Percentiles rank a stretch among this genome's conserved stretches.
These are phyloP conservation scores for Knufia petricola DNA, from an alignment of 2,329 filamentous ascomycete species.

Conservation along the genomic window DNA sequence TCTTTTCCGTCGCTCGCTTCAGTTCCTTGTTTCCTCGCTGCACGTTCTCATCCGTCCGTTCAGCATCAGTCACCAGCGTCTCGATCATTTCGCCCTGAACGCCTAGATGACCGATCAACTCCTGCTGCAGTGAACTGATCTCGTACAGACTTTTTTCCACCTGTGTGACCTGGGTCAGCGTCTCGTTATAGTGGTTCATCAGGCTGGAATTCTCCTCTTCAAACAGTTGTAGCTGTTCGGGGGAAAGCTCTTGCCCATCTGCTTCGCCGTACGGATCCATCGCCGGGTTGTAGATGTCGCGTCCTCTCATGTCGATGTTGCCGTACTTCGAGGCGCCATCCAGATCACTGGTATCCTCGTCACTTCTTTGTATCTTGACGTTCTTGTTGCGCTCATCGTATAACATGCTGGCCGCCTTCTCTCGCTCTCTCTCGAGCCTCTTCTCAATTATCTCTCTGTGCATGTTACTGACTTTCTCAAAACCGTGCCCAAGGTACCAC, in stretches of 20 bases:
- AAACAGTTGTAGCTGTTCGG: slow-evolving; percentile 86
- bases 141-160: slow-evolving; percentile 86
- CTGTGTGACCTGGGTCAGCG: slow-evolving; percentile 87
- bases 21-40: slow-evolving; percentile 84
- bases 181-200: slow-evolving; percentile 86
- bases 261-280: slow-evolving; percentile 25
- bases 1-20: slow-evolving; percentile 65
- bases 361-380: slow-evolving; percentile 12
- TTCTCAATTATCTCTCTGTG: slow-evolving; percentile 93
- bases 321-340: slow-evolving; percentile 23
- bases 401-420: slow-evolving; percentile 79
- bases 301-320: slow-evolving; percentile 18
- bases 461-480: slow-evolving; percentile 66
- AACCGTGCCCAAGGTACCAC: slow-evolving; percentile 65
- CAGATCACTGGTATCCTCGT: slow-evolving; percentile 20
- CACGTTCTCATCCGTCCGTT: slow-evolving; percentile 74
- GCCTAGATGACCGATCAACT: slow-evolving; percentile 74
- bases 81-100: slow-evolving; percentile 84
- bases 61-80: slow-evolving; percentile 75
- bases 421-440: slow-evolving; percentile 69
- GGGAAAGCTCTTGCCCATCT: slow-evolving; percentile 49
- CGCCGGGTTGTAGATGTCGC: slow-evolving; percentile 22
- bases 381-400: slow-evolving; percentile 50
- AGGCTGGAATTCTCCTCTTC: slow-evolving; percentile 87
- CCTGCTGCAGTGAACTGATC: slow-evolving; percentile 83